Evolutionary conservation across 345 rosid species (phyloP).

Genomic region (Anacardium occidentale): DNA sequence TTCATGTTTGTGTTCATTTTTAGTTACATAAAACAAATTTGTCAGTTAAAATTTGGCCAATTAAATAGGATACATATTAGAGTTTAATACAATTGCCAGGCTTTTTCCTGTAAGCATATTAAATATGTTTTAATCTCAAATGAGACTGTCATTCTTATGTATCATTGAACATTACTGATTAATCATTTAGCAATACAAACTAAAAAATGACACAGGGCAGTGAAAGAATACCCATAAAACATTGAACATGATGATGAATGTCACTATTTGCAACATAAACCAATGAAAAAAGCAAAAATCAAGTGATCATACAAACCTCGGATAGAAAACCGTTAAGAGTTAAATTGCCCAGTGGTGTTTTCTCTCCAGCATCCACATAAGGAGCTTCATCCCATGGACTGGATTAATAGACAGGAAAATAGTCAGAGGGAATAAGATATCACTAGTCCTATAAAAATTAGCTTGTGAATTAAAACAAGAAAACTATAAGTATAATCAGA

Average conservation of each 20-base stretch:
- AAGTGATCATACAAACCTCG: constrained; percentile 46
- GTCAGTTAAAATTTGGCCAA: too few species aligned
- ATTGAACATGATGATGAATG: not conserved
- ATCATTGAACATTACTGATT: not conserved
- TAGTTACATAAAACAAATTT: too few species aligned
- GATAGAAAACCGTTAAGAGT: constrained; percentile 67
- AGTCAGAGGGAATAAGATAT: too few species aligned
- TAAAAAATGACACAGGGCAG: not conserved
- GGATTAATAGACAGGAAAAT: constrained; percentile 31
- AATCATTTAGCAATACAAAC: not conserved
- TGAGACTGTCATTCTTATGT: not conserved
- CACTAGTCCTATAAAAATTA: not conserved
- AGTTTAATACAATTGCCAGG: not conserved
- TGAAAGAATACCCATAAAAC: not conserved
- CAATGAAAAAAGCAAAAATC: not conserved
- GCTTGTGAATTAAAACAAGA: not conserved
- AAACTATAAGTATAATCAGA: not conserved
- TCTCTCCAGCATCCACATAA: constrained; percentile 67
- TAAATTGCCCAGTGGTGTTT: constrained; percentile 55
- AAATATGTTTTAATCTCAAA: not conserved
- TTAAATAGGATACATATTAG: too few species aligned
- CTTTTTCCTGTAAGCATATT: not conserved
- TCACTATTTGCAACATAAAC: not conserved
- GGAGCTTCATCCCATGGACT: constrained; percentile 77
- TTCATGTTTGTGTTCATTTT: too few species aligned